Percentiles rank a stretch among this genome's conserved stretches.
These are phyloP conservation scores for Phallus indusiatus DNA, from an alignment of 768 basidiomycete genomes.

Conservation along the genomic window DNA sequence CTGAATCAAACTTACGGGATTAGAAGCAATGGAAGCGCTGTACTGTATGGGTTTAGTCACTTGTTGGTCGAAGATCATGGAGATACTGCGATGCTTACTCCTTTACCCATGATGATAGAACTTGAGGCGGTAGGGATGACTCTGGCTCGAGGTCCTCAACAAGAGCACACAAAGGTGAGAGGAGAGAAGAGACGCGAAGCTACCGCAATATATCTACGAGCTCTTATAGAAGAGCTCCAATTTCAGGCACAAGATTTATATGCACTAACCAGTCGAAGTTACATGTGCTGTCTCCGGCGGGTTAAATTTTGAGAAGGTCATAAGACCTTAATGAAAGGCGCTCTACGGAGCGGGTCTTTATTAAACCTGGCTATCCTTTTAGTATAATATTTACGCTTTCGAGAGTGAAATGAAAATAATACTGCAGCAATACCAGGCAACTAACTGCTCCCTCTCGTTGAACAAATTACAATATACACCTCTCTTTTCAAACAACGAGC, in stretches of 20 bases:
- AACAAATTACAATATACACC: too few relatives aligned
- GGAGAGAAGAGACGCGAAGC: background rate
- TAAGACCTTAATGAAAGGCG: background rate
- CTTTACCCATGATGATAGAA: conserved; percentile 2
- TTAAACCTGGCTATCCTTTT: background rate
- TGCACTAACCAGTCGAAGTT: background rate
- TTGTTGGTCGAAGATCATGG: background rate
- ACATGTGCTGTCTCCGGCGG: background rate
- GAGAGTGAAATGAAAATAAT: too few relatives aligned
- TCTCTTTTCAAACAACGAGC: too few relatives aligned
- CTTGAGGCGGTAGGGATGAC: too few relatives aligned
- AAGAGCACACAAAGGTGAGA: background rate
- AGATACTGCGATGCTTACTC: background rate
- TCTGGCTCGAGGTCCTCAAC: background rate
- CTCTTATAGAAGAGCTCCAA: background rate
- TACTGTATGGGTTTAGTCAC: conserved; percentile 30
- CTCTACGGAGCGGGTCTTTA: background rate
- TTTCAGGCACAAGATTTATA: background rate
- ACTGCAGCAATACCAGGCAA: too few relatives aligned
- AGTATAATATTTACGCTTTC: background rate
- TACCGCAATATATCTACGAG: background rate
- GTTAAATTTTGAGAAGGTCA: background rate
- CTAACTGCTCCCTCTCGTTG: too few relatives aligned
- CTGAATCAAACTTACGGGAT: conserved; percentile 35
- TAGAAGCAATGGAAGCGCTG: conserved; percentile 44